Conservation (phyloP, 2,329 filamentous ascomycete genomes). For the Colletotrichum sp. region DNA sequence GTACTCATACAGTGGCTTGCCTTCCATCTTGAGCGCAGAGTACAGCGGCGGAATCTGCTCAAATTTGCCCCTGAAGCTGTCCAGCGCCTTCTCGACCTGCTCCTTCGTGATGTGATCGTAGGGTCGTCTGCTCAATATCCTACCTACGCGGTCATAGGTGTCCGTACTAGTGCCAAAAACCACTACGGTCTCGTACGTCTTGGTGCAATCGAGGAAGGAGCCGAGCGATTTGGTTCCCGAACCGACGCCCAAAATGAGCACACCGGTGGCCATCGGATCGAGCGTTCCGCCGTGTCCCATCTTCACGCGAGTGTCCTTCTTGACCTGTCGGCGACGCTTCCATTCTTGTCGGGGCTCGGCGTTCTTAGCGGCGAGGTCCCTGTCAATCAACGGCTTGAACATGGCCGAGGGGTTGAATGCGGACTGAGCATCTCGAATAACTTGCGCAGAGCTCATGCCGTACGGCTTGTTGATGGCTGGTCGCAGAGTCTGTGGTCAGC, state of each 20-base stretch:
- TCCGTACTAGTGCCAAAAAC: conserved; percentile 93
- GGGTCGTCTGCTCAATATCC: conserved; percentile 75
- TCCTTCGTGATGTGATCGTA: conserved; percentile 85
- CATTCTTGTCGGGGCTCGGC: conserved; percentile 64
- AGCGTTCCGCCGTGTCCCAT: conserved; percentile 96
- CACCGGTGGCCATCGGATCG: conserved; percentile 91
- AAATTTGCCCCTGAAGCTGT: conserved; percentile 79
- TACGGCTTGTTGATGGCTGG: conserved; percentile 92
- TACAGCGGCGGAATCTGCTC: conserved; percentile 92
- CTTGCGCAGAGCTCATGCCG: conserved; percentile 86
- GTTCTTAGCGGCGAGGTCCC: conserved; percentile 61
- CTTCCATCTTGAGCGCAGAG: conserved; percentile 90
- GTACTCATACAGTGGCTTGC: conserved; percentile 95
- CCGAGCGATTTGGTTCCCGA: conserved; percentile 83
- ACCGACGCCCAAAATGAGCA: conserved; percentile 88
- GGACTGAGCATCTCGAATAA: conserved; percentile 85
- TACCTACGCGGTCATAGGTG: conserved; percentile 87
- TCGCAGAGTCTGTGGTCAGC: neutral
- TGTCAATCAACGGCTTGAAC: conserved; percentile 79
- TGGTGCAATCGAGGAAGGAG: conserved; percentile 85
- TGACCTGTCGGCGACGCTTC: conserved; percentile 61
- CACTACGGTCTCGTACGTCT: conserved; percentile 89
- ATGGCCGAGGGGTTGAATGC: conserved; percentile 81
- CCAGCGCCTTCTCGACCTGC: conserved; percentile 77
- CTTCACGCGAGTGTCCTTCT: conserved; percentile 76